Conservation (phyloP, 805 yeast species). For the Candida hispaniensis region DNA sequence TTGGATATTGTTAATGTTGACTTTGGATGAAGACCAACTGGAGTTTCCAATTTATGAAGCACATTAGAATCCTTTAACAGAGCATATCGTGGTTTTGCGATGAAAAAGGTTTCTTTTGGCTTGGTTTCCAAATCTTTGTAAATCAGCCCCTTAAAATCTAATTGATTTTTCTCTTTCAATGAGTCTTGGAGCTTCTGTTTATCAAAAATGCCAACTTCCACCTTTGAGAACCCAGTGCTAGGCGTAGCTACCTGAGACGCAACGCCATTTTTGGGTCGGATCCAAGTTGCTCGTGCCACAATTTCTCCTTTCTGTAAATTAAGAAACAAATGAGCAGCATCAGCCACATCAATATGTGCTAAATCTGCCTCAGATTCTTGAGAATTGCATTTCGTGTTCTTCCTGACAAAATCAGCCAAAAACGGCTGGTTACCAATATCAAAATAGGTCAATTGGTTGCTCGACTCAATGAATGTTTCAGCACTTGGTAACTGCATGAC, state of each 20-base stretch:
- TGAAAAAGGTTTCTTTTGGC: conserved; percentile 6
- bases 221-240: too few relatives aligned
- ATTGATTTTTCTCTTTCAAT: conserved; percentile 1
- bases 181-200: conserved; percentile 3
- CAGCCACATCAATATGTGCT: too few relatives aligned
- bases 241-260: too few relatives aligned
- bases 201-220: conserved; percentile 13
- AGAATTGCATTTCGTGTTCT: conserved; percentile 7
- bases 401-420: conserved; percentile 1
- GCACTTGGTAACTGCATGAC: too few relatives aligned
- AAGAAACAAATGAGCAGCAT: too few relatives aligned
- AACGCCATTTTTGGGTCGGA: too few relatives aligned
- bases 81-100: conserved; percentile 5
- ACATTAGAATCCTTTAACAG: conserved; percentile 9
- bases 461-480: too few relatives aligned
- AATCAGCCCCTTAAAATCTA: conserved; percentile 10
- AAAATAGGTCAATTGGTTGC: too few relatives aligned
- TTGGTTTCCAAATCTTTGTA: conserved; percentile 10
- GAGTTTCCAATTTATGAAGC: conserved; percentile 7
- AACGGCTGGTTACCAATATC: too few relatives aligned
- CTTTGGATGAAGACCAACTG: conserved; percentile 14
- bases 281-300: too few relatives aligned
- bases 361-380: conserved; percentile 5
- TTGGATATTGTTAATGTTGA: too few relatives aligned
- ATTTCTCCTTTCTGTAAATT: too few relatives aligned